Evolutionary conservation across 768 basidiomycete species (phyloP).

Genomic region (Agaricus blazei): DNA sequence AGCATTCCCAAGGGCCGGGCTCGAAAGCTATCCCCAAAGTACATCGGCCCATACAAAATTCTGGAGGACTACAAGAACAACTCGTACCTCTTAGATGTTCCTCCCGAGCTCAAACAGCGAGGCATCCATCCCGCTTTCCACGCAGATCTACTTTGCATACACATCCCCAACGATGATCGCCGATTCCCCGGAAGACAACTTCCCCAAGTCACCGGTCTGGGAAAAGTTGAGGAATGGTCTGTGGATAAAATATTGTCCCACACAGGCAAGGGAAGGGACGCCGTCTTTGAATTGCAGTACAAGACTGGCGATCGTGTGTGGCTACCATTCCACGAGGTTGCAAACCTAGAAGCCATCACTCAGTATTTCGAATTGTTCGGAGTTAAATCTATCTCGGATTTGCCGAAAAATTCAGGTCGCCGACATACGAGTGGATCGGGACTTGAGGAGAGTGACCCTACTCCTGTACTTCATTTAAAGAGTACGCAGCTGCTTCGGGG

Average conservation of each 20-base stretch:
- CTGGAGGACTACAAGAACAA: conserved; percentile 13
- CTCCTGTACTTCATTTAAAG: background rate
- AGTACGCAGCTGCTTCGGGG: background rate
- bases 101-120: conserved; percentile 14
- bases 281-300: conserved; percentile 25
- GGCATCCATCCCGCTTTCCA: conserved; percentile 23
- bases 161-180: conserved; percentile 28
- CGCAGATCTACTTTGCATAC: conserved; percentile 24
- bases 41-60: conserved; percentile 18
- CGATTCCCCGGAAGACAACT: conserved; percentile 28
- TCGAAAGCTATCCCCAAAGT: conserved; percentile 18
- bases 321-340: conserved; percentile 20
- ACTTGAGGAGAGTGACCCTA: too few relatives aligned
- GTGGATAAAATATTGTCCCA: conserved; percentile 29
- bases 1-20: conserved; percentile 15
- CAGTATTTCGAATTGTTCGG: conserved; percentile 18
- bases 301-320: conserved; percentile 26
- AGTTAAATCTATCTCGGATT: background rate
- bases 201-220: background rate
- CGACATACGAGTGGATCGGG: background rate
- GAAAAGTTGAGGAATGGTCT: conserved; percentile 23
- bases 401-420: background rate
- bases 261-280: conserved; percentile 10
- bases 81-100: conserved; percentile 13
- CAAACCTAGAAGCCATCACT: conserved; percentile 22